These are phyloP conservation scores for Microbotryomycetes sp. DNA, from an alignment of 1,284 basidiomycete genomes.

Conservation along the genomic window DNA sequence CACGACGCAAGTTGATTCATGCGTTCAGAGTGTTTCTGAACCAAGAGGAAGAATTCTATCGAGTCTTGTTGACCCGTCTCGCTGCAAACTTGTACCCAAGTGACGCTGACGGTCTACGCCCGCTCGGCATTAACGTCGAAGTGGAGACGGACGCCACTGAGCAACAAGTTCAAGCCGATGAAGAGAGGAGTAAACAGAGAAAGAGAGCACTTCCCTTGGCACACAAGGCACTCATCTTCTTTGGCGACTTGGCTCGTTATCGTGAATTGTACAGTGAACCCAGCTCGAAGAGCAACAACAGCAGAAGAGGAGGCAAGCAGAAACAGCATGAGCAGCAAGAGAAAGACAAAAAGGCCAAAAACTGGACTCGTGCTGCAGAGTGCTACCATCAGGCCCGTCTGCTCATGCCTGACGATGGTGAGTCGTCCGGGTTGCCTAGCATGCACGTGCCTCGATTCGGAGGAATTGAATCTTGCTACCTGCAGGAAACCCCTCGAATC, in stretches of 20 bases:
- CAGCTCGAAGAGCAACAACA: conserved; percentile 2
- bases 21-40: conserved; percentile 78
- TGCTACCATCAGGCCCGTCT: conserved; percentile 78
- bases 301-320: background rate
- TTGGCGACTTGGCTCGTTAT: conserved; percentile 91
- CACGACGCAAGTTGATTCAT: conserved; percentile 59
- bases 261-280: conserved; percentile 75
- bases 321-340: conserved; percentile 33
- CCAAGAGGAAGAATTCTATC: conserved; percentile 83
- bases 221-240: conserved; percentile 80
- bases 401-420: conserved; percentile 62
- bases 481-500: conserved; percentile 83
- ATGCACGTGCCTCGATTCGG: too few relatives aligned
- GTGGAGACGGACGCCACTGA: conserved; percentile 40
- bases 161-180: background rate
- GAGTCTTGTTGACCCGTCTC: conserved; percentile 63
- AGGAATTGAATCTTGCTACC: background rate
- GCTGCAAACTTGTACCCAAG: conserved; percentile 54
- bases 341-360: conserved; percentile 38
- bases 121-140: conserved; percentile 56
- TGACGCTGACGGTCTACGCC: conserved; percentile 55
- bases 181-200: conserved; percentile 54
- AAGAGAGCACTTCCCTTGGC: conserved; percentile 56
- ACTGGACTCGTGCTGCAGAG: conserved; percentile 65
- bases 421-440: conserved; percentile 19